Percentiles rank a stretch among this genome's conserved stretches.
phyloP scores from a whole-genome alignment of 2,329 filamentous ascomycete species.

The Aspergillus oerlinghausenensis region DNA sequence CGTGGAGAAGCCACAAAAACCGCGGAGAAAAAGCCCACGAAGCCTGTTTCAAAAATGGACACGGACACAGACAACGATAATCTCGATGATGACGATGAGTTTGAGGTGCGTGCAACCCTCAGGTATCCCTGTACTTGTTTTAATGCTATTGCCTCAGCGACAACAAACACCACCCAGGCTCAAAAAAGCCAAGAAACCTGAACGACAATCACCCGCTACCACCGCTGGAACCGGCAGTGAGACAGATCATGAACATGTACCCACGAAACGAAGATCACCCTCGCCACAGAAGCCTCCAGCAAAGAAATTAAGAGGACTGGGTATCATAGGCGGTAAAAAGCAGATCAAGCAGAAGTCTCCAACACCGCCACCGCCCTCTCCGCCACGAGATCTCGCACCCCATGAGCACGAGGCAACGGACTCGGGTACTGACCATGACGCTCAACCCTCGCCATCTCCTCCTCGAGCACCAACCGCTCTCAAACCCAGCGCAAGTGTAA shows the following conservation, averaged over 20 bases:
- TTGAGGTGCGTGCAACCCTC: conserved; percentile 29
- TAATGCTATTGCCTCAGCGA: conserved; percentile 20
- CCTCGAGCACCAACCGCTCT: neutral
- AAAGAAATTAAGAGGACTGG: conserved; percentile 13
- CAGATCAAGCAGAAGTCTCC: neutral
- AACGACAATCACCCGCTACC: neutral
- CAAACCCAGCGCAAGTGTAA: neutral
- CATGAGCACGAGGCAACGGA: neutral
- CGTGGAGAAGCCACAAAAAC: conserved; percentile 1
- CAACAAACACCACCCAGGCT: conserved; percentile 33
- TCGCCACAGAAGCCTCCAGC: conserved; percentile 4
- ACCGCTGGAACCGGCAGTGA: conserved; percentile 8
- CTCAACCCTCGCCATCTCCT: neutral
- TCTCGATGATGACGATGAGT: conserved; percentile 35
- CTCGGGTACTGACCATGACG: neutral
- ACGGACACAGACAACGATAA: conserved; percentile 26
- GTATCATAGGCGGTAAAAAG: conserved; percentile 21
- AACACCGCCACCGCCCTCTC: neutral
- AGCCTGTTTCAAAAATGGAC: conserved; percentile 10
- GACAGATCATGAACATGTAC: conserved; percentile 6
- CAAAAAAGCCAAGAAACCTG: conserved; percentile 11
- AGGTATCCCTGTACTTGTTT: neutral
- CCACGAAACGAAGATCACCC: neutral
- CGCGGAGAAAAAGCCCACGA: neutral
- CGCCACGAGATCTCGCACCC: neutral